Evolutionary conservation across 2,329 filamentous ascomycete genomes (phyloP), one percentile per base, ranked within the genome.

Genomic region (Neospermospora avenae): DNA sequence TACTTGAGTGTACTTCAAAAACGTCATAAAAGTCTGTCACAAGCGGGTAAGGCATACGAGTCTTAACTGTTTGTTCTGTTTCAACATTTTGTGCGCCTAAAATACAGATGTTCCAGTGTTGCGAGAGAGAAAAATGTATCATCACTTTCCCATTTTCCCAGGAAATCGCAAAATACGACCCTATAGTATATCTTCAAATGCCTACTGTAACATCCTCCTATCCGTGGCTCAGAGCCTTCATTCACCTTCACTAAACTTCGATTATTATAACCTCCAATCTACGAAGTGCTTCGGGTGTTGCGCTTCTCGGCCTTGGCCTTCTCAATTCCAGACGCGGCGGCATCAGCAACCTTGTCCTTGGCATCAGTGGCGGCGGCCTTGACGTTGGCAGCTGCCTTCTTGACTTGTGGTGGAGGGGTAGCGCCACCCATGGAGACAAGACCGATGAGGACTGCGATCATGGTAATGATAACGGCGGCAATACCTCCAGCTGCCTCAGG

Each of bases 401-500:
- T 91, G 70, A 81, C 81, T 70, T 89, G 84, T 48, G 89, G 83
- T 45, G 90, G 84, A 37, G 90, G 82, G 35, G 90, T 79, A 34
- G 90, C 80, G 70, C 81, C 81, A 69, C 85, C 84, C 65, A 85
- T 76, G 67, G 84, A 81, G 70, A 93, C 76, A 65, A 89, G 77
- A 68, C 84, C 82, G 64, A 89, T 77, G 65, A 96, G 76, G 65
- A 96, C 70, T 67, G 88, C 85, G 63, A 96, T 74, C 67, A 95
- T 72, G 52, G 88, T 86, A 59, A 91, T 78, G 48, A 87, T 74
- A 65, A 92, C 75, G 67, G 87, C 89, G 72, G 81, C 89, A 71
- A 96, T 79, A 72, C 86, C 90, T 72, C 86, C 92, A 65, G 92
- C 91, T 69, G 96, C 88, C 79, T 97, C 95, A 67, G 95, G 95